Conservation (phyloP, 2,329 filamentous ascomycete genomes). For the Cytospora schulzeri region DNA sequence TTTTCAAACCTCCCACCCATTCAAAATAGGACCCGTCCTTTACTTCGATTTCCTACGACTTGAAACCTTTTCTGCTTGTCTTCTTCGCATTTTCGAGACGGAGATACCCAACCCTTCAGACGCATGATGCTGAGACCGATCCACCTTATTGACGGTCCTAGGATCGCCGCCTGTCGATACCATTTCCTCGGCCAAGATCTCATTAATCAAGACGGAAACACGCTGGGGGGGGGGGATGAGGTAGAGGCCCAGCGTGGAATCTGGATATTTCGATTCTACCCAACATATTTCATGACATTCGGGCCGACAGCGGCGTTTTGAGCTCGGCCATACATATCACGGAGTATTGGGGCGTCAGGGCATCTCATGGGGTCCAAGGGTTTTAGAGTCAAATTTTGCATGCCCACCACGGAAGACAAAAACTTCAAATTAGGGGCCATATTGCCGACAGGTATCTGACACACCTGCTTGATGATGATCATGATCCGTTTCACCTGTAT, state of each 20-base stretch:
- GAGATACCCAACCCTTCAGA: constrained; percentile 24
- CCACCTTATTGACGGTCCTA: not conserved
- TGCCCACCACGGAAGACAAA: constrained; percentile 16
- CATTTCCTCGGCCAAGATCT: constrained; percentile 19
- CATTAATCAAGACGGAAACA: constrained; percentile 19
- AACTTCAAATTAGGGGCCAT: constrained; percentile 10
- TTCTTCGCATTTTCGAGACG: constrained; percentile 16
- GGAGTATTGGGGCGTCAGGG: constrained; percentile 24
- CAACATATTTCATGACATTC: constrained; percentile 14
- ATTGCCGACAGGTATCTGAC: constrained; percentile 2
- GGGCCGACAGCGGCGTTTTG: constrained; percentile 12
- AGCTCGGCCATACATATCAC: constrained; percentile 14
- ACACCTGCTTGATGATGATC: constrained; percentile 4
- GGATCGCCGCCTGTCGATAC: constrained; percentile 8
- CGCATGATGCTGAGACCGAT: constrained; percentile 9
- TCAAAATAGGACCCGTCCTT: not conserved
- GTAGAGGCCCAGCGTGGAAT: constrained; percentile 9
- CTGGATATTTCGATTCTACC: constrained; percentile 20
- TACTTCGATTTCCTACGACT: not conserved
- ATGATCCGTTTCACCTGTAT: constrained; percentile 15
- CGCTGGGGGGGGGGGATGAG: not conserved
- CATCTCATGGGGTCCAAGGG: constrained; percentile 5
- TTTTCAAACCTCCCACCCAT: not conserved
- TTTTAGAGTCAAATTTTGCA: constrained; percentile 8
- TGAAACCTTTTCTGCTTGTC: constrained; percentile 8